Evolutionary conservation across 495 filamentous ascomycete species (phyloP).

Genomic region (Neurospora sp.): DNA sequence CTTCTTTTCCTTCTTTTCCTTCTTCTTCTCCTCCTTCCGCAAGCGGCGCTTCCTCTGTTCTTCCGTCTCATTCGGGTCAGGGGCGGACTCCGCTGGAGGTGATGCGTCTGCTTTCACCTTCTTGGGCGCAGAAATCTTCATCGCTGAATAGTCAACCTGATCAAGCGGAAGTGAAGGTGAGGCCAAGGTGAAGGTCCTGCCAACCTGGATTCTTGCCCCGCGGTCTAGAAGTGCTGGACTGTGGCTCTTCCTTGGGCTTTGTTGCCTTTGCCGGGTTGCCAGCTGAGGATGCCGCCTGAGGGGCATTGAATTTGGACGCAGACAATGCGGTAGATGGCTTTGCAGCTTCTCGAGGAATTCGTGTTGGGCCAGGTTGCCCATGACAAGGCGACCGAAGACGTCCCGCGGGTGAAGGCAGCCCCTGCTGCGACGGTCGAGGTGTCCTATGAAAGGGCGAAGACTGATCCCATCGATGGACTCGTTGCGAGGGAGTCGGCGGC

Average conservation of each 20-base stretch:
- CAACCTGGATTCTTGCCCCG: not conserved
- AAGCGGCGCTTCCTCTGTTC: constrained; percentile 65
- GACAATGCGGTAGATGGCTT: constrained; percentile 11
- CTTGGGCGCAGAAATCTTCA: constrained; percentile 51
- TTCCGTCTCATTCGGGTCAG: constrained; percentile 54
- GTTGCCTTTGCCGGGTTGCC: constrained; percentile 6
- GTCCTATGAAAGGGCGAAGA: not conserved
- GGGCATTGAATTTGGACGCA: constrained; percentile 1
- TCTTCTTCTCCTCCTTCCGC: constrained; percentile 52
- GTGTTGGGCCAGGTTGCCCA: not conserved
- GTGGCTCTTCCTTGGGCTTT: constrained; percentile 15
- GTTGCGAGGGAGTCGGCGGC: not conserved
- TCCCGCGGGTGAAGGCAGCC: not conserved
- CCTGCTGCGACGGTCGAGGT: not conserved
- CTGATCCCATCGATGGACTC: not conserved
- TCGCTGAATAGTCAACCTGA: not conserved
- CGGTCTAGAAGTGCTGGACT: constrained; percentile 11
- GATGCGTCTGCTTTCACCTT: constrained; percentile 29
- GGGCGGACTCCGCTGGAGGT: constrained; percentile 39
- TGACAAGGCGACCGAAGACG: not conserved
- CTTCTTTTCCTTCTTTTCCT: not conserved
- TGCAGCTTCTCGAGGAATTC: not conserved
- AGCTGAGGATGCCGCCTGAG: not conserved
- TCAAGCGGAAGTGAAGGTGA: not conserved
- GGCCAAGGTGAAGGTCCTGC: not conserved